phyloP scores from a whole-genome alignment of 306 rosid genomes.

The Styphnolobium japonicum region DNA sequence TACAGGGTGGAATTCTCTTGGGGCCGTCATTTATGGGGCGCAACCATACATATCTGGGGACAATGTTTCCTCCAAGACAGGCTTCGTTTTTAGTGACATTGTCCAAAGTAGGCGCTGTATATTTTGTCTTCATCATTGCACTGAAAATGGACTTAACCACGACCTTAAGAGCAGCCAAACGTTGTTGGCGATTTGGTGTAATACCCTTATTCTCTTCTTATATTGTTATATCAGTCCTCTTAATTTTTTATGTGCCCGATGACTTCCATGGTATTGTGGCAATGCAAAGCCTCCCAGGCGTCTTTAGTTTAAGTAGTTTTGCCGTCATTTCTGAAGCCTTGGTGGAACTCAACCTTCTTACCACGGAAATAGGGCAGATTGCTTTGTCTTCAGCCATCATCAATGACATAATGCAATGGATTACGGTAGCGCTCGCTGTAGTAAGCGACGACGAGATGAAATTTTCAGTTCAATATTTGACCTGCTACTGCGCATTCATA shows the following conservation, averaged over 20 bases:
- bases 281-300: background rate
- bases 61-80: conserved; percentile 4
- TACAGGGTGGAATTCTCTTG: conserved; percentile 36
- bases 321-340: conserved; percentile 9
- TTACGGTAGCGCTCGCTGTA: background rate
- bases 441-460: no score
- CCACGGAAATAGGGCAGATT: conserved; percentile 36
- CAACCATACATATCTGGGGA: fast-evolving
- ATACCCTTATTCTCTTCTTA: background rate
- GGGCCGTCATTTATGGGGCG: conserved; percentile 32
- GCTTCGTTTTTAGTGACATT: background rate
- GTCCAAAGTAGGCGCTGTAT: background rate
- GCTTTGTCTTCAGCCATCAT: conserved; percentile 40
- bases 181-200: conserved; percentile 28
- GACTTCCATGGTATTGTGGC: no score
- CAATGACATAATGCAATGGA: background rate
- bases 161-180: conserved; percentile 18
- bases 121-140: conserved; percentile 13
- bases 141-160: conserved; percentile 14
- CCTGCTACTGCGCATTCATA: background rate
- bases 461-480: background rate
- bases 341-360: conserved; percentile 27
- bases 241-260: background rate
- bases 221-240: background rate
- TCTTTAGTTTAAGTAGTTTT: background rate